Percentiles rank a stretch among this genome's conserved stretches.
Evolutionary conservation across 805 yeast genomes (phyloP).

Genomic region (Starmerella apicola): DNA sequence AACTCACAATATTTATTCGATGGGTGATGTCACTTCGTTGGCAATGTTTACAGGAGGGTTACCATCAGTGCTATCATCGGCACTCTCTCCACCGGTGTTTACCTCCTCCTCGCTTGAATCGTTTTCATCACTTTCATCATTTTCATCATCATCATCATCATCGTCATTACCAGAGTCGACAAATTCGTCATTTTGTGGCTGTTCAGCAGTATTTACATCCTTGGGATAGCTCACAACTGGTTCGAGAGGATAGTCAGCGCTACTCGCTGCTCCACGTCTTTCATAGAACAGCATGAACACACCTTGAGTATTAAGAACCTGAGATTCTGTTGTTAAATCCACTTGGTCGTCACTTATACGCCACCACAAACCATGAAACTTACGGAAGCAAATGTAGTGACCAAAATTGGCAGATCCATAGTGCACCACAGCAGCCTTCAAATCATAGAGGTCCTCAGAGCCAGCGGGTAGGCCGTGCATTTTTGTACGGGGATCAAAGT

Average conservation of each 20-base stretch:
- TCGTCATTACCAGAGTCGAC: neutral
- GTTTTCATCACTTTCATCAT: neutral
- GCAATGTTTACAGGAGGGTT: too few relatives aligned
- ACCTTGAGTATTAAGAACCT: constrained; percentile 71
- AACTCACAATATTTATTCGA: neutral
- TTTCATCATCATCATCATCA: neutral
- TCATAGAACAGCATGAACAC: constrained; percentile 91
- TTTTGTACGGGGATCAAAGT: constrained; percentile 66
- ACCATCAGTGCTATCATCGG: neutral
- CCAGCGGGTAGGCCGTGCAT: constrained; percentile 35
- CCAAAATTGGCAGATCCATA: constrained; percentile 96
- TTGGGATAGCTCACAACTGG: neutral
- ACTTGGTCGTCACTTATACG: constrained; percentile 85
- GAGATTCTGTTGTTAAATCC: constrained; percentile 63
- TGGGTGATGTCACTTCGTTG: neutral
- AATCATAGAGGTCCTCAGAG: constrained; percentile 35
- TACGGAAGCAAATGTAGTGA: constrained; percentile 86
- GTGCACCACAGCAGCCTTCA: constrained; percentile 81
- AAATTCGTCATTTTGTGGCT: too few relatives aligned
- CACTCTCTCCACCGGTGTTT: neutral
- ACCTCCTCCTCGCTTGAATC: too few relatives aligned
- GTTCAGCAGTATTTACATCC: neutral
- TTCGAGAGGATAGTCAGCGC: constrained; percentile 4
- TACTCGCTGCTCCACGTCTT: constrained; percentile 13
- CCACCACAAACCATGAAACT: constrained; percentile 84